Conservation (phyloP, 305 asterid genomes). For the Fraxinus dipetala region DNA sequence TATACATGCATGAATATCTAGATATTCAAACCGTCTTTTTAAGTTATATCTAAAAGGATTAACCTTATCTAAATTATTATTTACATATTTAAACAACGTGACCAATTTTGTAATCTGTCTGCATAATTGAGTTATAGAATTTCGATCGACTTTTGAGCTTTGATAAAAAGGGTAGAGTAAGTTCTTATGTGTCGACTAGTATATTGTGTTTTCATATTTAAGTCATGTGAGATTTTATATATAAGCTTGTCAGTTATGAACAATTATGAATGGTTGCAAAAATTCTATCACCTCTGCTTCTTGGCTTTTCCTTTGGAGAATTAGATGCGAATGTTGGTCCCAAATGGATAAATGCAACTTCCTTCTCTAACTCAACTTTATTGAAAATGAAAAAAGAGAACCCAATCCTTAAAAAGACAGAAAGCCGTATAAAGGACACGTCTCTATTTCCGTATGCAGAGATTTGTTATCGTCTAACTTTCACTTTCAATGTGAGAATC, state of each 20-base stretch:
- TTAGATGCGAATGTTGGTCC: not conserved
- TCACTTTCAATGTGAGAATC: not conserved
- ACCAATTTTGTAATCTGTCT: too few relatives aligned
- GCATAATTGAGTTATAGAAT: not conserved
- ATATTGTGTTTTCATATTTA: not conserved
- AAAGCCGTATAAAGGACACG: constrained; percentile 3
- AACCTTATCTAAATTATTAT: not conserved
- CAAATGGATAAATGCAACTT: constrained; percentile 15
- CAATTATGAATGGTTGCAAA: not conserved
- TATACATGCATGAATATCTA: not conserved
- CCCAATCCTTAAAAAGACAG: not conserved
- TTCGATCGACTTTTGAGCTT: too few relatives aligned
- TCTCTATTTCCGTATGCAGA: not conserved
- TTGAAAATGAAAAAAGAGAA: not conserved
- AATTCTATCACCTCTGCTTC: not conserved
- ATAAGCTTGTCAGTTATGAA: not conserved
- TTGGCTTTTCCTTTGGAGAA: not conserved
- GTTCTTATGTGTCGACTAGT: too few relatives aligned
- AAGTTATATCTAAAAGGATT: not conserved
- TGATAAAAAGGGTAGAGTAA: too few relatives aligned
- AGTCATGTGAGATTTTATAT: too few relatives aligned
- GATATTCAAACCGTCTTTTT: not conserved
- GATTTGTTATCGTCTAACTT: not conserved
- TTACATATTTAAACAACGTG: not conserved
- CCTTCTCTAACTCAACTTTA: not conserved